Evolutionary conservation across 1,139 yeast species (phyloP).

Genomic region (Taiozyma sp.): DNA sequence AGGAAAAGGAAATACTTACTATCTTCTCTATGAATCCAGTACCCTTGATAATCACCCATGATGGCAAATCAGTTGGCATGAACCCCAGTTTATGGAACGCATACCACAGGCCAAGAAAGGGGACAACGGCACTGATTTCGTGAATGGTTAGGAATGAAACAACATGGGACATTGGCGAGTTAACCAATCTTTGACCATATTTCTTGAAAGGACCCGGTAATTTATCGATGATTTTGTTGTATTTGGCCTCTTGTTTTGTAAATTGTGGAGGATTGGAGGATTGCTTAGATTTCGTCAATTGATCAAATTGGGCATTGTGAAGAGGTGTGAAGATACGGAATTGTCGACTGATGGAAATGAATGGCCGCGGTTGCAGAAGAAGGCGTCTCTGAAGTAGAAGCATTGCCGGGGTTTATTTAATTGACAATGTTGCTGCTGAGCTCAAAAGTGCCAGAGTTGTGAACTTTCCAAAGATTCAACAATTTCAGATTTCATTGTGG

Average conservation of each 20-base stretch:
- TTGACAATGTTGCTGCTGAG: too few relatives aligned
- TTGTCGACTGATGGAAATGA: not conserved
- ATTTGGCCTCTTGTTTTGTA: conserved; percentile 1
- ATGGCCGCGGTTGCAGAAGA: not conserved
- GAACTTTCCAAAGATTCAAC: too few relatives aligned
- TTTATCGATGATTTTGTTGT: conserved; percentile 11
- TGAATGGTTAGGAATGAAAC: conserved; percentile 77
- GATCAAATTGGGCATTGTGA: not conserved
- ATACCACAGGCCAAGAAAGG: conserved; percentile 76
- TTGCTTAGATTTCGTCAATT: not conserved
- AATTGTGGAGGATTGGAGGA: not conserved
- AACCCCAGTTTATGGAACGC: conserved; percentile 53
- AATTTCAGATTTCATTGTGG: too few relatives aligned
- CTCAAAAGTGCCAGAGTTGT: too few relatives aligned
- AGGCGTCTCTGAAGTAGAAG: conserved; percentile 4
- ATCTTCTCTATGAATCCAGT: conserved; percentile 51
- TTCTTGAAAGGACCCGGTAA: conserved; percentile 20
- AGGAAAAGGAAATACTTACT: conserved; percentile 17
- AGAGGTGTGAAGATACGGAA: not conserved
- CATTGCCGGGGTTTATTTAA: conserved; percentile 1
- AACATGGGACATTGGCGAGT: conserved; percentile 67
- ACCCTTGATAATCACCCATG: conserved; percentile 62
- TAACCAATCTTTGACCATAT: conserved; percentile 18
- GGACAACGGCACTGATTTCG: conserved; percentile 79
- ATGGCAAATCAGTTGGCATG: conserved; percentile 55